Conservation (phyloP, 352 stramenopile species). For the Elongisporangium undulatum region DNA sequence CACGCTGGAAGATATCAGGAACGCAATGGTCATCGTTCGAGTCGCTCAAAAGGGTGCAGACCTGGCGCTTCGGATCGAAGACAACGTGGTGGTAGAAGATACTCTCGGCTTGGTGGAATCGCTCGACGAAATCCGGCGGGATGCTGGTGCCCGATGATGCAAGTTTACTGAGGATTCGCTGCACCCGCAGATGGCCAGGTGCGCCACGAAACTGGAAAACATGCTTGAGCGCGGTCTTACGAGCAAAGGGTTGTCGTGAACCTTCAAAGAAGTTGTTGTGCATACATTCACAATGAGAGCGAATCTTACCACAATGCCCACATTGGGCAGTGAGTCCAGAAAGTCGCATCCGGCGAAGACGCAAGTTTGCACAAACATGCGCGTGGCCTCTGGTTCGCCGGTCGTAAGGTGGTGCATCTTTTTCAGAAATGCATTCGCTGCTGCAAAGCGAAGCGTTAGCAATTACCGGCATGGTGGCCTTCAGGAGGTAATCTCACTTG, state of each 20-base stretch:
- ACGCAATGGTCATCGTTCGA: slow-evolving; percentile 41
- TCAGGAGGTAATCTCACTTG: slow-evolving; percentile 17
- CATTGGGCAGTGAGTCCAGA: slow-evolving; percentile 70
- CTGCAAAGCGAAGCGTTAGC: background rate
- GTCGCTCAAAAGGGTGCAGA: slow-evolving; percentile 55
- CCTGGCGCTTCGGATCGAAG: slow-evolving; percentile 43
- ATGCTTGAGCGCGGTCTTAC: slow-evolving; percentile 68
- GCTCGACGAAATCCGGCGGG: slow-evolving; percentile 41
- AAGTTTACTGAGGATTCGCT: slow-evolving; percentile 64
- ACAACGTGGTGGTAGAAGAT: slow-evolving; percentile 81
- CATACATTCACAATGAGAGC: background rate
- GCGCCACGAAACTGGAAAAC: slow-evolving; percentile 69
- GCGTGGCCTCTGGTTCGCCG: slow-evolving; percentile 47
- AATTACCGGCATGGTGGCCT: background rate
- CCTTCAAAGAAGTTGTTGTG: background rate
- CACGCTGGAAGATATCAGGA: slow-evolving; percentile 38
- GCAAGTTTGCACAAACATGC: slow-evolving; percentile 82
- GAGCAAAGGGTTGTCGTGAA: slow-evolving; percentile 2
- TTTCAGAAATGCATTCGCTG: slow-evolving; percentile 51
- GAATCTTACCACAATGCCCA: slow-evolving; percentile 58
- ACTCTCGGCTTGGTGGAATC: slow-evolving; percentile 57
- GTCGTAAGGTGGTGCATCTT: slow-evolving; percentile 60
- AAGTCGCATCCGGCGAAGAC: slow-evolving; percentile 72
- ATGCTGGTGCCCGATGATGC: slow-evolving; percentile 35
- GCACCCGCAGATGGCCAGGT: slow-evolving; percentile 43